Evolutionary conservation across 495 filamentous ascomycete genomes (phyloP).

Genomic region (Aspergillus sclerotiicarbonarius): DNA sequence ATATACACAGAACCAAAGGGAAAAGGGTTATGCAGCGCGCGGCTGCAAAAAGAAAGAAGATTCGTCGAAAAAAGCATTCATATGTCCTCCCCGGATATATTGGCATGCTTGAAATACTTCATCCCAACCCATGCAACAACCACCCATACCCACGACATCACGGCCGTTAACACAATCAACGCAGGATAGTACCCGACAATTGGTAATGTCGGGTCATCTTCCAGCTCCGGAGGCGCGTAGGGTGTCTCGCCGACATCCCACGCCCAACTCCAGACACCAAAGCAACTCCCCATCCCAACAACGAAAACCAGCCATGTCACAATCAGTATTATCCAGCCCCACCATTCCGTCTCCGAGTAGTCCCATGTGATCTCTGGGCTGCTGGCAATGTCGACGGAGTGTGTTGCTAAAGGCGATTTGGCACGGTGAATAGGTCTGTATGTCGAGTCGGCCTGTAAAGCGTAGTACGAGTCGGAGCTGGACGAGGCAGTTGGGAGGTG

Average conservation of each 20-base stretch:
- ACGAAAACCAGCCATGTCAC: conserved; percentile 95
- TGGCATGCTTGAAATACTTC: conserved; percentile 98
- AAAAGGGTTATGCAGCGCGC: background rate
- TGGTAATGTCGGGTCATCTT: conserved; percentile 88
- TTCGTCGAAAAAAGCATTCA: conserved; percentile 13
- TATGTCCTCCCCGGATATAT: conserved; percentile 64
- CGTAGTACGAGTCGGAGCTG: conserved; percentile 68
- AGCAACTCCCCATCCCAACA: conserved; percentile 89
- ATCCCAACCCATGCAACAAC: conserved; percentile 95
- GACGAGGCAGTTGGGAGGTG: conserved; percentile 50
- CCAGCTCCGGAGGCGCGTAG: conserved; percentile 86
- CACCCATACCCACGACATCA: conserved; percentile 99
- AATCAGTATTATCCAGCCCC: conserved; percentile 89
- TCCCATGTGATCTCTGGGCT: conserved; percentile 61
- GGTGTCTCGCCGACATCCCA: conserved; percentile 98
- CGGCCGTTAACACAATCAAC: conserved; percentile 82
- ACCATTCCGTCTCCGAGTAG: conserved; percentile 91
- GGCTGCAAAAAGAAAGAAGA: conserved; percentile 2
- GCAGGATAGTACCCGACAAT: conserved; percentile 98
- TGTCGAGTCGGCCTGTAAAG: conserved; percentile 34
- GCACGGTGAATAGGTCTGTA: conserved; percentile 47
- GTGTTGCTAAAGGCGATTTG: conserved; percentile 60
- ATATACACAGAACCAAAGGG: background rate
- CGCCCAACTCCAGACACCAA: conserved; percentile 99
- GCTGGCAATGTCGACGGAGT: conserved; percentile 34